Evolutionary conservation across 208 protist species (phyloP), one percentile per base, ranked within the genome.

Genomic region (Leptomonas pyrrhocoris): DNA sequence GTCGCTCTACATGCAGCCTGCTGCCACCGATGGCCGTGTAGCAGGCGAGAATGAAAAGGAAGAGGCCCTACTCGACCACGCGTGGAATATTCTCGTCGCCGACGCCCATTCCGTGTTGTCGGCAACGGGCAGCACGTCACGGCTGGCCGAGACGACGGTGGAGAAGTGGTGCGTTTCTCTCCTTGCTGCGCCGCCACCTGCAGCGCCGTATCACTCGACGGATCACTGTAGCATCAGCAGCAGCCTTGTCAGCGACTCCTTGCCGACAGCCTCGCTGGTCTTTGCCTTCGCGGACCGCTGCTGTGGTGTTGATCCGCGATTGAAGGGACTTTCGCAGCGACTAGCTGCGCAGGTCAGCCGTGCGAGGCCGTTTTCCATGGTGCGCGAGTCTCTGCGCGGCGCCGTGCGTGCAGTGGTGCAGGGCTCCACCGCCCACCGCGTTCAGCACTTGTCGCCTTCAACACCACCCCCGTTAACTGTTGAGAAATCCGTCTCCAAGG

Each of bases 211-310:
- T 38, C 9, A 9, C 34, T 38, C 34, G 34, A 38, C 34, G 34
- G 34, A 3, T 9, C 9, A 38, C 34, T 12, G 34, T 38, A 9
- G 34, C 34, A 38, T 9, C 7, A 3, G 9, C 34, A 38, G 9
- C 25, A 16, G 36, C 31, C 2, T 2, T 18, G 54, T 46, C 45
- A 43, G 58, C 15, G 43, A 15, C 15, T 40, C 31, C 30, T 25
- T 25, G 11, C 42, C 50, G 8, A 53, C 42, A 38, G 55, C 71
- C 23, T 38, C 65, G 38, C 83, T 84, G 36, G 70, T 90, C 7
- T 49, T 87, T 23, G 81, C 85, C 42, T 90, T 90, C 38, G 80
- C 85, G 43, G 74, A 79, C 30, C 81, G 85, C 45, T 74, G 58
- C 38, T 83, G 74, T 58, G 53, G 60, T 15, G 56, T 23, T 2